Evolutionary conservation across 495 filamentous ascomycete species (phyloP), one percentile per base, ranked within the genome.

Genomic region (Aspergillus taichungensis): DNA sequence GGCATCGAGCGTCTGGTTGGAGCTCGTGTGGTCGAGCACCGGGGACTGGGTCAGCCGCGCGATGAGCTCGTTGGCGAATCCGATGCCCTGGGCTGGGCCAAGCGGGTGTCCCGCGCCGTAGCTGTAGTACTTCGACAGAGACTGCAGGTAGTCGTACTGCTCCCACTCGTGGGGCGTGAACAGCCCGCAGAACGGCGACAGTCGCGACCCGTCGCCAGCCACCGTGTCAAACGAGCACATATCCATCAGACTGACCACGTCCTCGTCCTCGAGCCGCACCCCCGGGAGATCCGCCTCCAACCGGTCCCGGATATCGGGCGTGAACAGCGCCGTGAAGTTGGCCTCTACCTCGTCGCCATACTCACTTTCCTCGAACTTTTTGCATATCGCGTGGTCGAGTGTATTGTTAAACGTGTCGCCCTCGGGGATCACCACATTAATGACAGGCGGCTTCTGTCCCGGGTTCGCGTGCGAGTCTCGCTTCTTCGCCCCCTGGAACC

Each of bases 151-250:
- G 59, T 87, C 77, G 62, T 90, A 95, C 14, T 76, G 55, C 1
- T 62, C 50, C 84, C 84, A 95, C 60, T 95, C 87, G 1, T 65
- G 50, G 24, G 65, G 46, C 0, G 71, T 81, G 67, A 94, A 94
- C 24, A 94, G 69, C 9, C 49, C 42, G 55, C 88, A 95, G 67
- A 94, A 91, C 1, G 63, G 64, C 0, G 84, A 87, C 6, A 70
- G 30, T 0, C 53, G 36, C 45, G 49, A 51, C 18, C 49, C 54
- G 18, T 64, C 47, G 49, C 67, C 30, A 27, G 65, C 77, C 6
- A 94, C 77, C 0, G 85, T 88, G 46, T 82, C 73, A 58, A 88
- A 95, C 0, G 88, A 77, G 57, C 88, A 95, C 32, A 95, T 65
- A 55, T 94, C 88, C 85, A 95, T 91, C 11, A 95, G 59, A 27